Evolutionary conservation across 2,329 filamentous ascomycete species (phyloP).

Genomic region (Alternaria tenuissima): DNA sequence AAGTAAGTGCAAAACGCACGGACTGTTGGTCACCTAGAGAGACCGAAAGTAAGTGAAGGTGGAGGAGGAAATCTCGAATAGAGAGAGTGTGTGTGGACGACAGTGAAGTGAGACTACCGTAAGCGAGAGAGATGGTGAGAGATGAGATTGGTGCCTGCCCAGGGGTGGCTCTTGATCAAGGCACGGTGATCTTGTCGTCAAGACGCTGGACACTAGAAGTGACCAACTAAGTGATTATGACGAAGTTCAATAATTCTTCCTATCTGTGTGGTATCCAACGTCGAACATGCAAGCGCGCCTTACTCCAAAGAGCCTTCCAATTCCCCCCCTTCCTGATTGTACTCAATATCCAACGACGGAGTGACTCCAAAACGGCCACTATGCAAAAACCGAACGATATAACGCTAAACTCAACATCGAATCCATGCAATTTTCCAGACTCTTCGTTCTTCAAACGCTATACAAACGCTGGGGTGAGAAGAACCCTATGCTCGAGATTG

Average conservation of each 20-base stretch:
- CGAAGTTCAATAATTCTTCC: neutral
- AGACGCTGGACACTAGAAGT: neutral
- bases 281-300: slow-evolving; percentile 4
- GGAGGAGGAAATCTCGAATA: neutral
- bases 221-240: neutral
- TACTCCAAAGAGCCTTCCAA: slow-evolving; percentile 3
- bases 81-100: neutral
- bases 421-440: slow-evolving; percentile 4
- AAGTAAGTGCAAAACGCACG: too few relatives aligned
- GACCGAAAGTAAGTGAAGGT: neutral
- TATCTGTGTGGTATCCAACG: slow-evolving; percentile 12
- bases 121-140: neutral
- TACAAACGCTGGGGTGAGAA: slow-evolving; percentile 29
- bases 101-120: neutral
- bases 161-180: neutral
- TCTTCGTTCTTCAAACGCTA: slow-evolving; percentile 4
- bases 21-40: neutral
- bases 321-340: neutral
- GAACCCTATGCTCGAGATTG: slow-evolving; percentile 16
- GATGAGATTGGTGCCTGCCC: neutral
- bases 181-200: neutral
- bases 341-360: slow-evolving; percentile 1
- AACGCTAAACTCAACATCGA: slow-evolving; percentile 3
- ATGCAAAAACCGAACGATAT: slow-evolving; percentile 12
- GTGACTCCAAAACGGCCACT: slow-evolving; percentile 10